phyloP scores from a whole-genome alignment of 371 early-diverging fungal species.

The Phascolomyces articulosus region DNA sequence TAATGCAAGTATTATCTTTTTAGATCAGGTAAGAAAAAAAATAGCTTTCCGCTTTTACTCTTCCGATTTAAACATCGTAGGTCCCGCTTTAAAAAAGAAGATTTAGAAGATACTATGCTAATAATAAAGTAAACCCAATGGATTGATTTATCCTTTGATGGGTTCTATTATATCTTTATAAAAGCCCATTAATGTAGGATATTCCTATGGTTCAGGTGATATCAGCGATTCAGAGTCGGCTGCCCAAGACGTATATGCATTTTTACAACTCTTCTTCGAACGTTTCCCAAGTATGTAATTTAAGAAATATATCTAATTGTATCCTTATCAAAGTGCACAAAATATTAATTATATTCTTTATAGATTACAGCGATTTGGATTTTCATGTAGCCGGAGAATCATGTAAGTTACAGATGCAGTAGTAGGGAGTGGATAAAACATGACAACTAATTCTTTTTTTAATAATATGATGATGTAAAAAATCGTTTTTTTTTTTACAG shows the following conservation, averaged over 20 bases:
- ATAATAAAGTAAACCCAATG: no score
- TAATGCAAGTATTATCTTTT: conserved; percentile 75
- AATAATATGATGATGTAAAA: no score
- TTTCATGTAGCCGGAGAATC: conserved; percentile 64
- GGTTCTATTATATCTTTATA: no score
- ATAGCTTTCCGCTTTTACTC: neutral
- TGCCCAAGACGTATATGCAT: conserved; percentile 77
- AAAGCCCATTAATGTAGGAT: conserved; percentile 76
- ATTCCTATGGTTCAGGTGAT: conserved; percentile 64
- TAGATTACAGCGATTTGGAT: conserved; percentile 56
- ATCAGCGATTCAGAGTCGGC: conserved; percentile 61
- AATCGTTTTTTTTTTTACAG: conserved; percentile 5
- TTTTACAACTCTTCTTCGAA: conserved; percentile 69
- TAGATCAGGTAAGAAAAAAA: conserved; percentile 64
- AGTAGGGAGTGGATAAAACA: no score
- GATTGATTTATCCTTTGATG: no score
- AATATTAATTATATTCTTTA: no score
- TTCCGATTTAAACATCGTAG: neutral
- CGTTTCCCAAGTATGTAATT: conserved; percentile 45
- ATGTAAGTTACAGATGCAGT: conserved; percentile 27
- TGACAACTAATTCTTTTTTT: no score
- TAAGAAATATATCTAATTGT: no score
- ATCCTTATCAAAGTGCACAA: no score
- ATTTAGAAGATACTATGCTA: no score
- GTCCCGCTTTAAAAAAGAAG: no score